Conservation (phyloP, 306 rosid species). For the Betula pendula region DNA sequence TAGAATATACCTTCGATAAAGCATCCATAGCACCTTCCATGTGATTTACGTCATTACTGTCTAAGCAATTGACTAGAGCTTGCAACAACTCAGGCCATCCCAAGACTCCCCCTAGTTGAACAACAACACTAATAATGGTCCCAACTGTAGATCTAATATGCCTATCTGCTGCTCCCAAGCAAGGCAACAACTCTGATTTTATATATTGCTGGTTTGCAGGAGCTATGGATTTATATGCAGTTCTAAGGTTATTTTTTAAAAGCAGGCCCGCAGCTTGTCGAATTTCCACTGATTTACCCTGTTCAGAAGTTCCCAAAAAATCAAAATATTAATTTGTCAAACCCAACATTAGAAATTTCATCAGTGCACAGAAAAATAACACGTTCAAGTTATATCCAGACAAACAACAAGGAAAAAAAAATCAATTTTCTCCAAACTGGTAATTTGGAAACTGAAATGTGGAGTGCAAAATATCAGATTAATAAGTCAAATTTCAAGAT, state of each 20-base stretch:
- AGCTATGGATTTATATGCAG: conserved; percentile 50
- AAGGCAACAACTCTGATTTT: conserved; percentile 91
- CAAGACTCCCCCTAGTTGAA: conserved; percentile 75
- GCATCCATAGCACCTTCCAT: conserved; percentile 99
- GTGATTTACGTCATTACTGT: conserved; percentile 83
- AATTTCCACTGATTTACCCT: conserved; percentile 89
- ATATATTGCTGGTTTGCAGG: conserved; percentile 80
- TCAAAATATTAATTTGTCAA: conserved; percentile 9
- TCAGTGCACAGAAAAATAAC: conserved; percentile 6
- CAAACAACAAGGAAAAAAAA: no score
- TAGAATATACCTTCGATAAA: conserved; percentile 74
- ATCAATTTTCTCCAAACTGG: neutral
- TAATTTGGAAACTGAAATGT: neutral
- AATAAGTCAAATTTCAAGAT: neutral
- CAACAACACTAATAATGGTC: conserved; percentile 77
- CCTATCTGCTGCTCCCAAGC: conserved; percentile 87
- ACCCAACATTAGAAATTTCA: conserved; percentile 10
- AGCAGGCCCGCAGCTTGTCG: conserved; percentile 95
- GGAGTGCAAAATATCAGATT: neutral
- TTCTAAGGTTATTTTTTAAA: conserved; percentile 87
- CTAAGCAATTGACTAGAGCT: conserved; percentile 87
- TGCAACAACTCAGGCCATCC: conserved; percentile 98
- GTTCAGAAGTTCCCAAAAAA: conserved; percentile 30
- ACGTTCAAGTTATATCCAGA: no score
- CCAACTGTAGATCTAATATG: conserved; percentile 91